Conservation (phyloP, 2,329 filamentous ascomycete genomes). For the Botryotinia narcissicola region DNA sequence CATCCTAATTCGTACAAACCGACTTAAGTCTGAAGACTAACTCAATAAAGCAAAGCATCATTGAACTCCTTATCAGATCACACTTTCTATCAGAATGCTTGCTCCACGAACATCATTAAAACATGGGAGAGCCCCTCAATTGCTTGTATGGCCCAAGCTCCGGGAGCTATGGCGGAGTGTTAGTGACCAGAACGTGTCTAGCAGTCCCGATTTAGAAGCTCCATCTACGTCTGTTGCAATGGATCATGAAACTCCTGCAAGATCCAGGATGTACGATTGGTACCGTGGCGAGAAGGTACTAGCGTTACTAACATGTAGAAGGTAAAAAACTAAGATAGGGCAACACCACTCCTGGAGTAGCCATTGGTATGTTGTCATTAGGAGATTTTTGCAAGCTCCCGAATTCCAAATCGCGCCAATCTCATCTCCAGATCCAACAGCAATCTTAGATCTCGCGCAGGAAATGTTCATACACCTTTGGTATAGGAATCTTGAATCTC, state of each 20-base stretch:
- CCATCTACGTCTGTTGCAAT: constrained; percentile 3
- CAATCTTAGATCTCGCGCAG: neutral
- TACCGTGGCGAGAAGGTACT: neutral
- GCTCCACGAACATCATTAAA: neutral
- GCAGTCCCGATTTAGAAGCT: constrained; percentile 9
- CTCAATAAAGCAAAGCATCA: neutral
- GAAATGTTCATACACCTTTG: neutral
- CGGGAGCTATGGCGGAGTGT: constrained; percentile 4
- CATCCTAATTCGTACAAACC: neutral
- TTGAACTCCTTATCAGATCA: neutral
- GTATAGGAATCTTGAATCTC: neutral
- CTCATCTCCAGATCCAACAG: neutral
- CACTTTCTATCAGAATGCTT: neutral
- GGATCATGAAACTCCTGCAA: constrained; percentile 1
- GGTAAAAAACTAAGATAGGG: constrained; percentile 5
- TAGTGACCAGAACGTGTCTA: neutral
- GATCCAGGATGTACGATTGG: constrained; percentile 2
- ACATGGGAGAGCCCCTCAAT: neutral
- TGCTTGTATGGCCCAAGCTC: constrained; percentile 4
- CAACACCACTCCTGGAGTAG: constrained; percentile 10
- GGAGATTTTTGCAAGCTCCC: constrained; percentile 13
- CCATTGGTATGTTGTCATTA: neutral
- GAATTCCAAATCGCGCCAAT: neutral
- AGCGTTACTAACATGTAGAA: neutral
- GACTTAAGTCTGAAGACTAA: neutral